Evolutionary conservation across 345 rosid species (phyloP), one percentile per base, ranked within the genome.

Genomic region (Eucalyptus cladocalyx): DNA sequence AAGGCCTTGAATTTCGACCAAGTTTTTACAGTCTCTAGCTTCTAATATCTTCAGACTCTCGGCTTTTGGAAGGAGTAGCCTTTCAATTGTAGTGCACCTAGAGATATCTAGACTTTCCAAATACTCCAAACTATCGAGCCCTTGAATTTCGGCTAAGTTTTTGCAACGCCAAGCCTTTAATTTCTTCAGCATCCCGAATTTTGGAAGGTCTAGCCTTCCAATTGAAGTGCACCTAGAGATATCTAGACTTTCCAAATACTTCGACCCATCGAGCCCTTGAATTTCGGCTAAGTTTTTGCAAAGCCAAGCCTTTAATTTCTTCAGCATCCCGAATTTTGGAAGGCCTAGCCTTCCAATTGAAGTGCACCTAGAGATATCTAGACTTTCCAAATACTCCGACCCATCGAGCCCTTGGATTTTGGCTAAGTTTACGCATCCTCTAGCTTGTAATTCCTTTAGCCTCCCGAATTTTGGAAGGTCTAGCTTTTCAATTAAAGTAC

Each of bases 261-360:
- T 15, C 7, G 9, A 58, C 0, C 4, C 10, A 58, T 58, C 65
- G 0, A 58, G 65, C 0, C 67, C 67, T 60, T 26, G n/a, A 11
- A 60, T 60, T 60, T 60, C 8, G 4, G 16, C n/a, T 3, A 60
- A 60, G 1, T 58, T 58, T 10, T 1, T 0, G 16, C 67, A 58
- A 0, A 0, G 0, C 2, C 0, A 0, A 58, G 4, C 30, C 0
- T 5, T 0, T 24, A 56, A 56, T 9, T 0, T 0, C 62, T 56
- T 23, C 6, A 56, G 13, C 6, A 3, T 56, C 3, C 30, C 6
- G 0, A 0, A 24, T 58, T 58, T 58, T 58, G 14, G 65, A 58
- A 58, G 65, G 30, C 2, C 2, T 5, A 56, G 62, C 62, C 30
- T 56, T 56, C 0, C 13, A 1, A 56, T 56, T 23, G 2, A 56